Percentiles rank a stretch among this genome's conserved stretches.
Evolutionary conservation across 2,329 filamentous ascomycete species (phyloP).

Genomic region (Fusarium austroafricanum): DNA sequence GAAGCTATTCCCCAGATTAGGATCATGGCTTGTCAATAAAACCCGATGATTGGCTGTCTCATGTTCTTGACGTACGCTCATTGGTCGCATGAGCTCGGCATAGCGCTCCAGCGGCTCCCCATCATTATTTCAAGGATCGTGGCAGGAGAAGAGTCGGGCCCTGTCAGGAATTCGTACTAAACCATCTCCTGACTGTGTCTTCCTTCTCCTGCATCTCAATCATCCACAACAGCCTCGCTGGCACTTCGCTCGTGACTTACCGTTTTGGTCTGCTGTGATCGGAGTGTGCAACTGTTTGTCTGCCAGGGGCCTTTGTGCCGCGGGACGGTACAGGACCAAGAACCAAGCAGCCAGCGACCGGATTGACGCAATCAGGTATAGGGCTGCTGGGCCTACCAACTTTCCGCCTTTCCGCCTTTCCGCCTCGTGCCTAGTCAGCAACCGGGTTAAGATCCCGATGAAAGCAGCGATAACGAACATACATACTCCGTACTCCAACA

Average conservation of each 20-base stretch:
- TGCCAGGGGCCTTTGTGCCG: constrained; percentile 40
- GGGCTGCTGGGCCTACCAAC: constrained; percentile 21
- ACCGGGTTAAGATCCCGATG: constrained; percentile 32
- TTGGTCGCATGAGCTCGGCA: constrained; percentile 20
- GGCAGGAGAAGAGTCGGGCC: constrained; percentile 27
- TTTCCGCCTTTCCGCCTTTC: constrained; percentile 28
- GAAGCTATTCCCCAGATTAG: constrained; percentile 36
- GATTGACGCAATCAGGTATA: constrained; percentile 44
- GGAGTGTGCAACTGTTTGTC: constrained; percentile 21
- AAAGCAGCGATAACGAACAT: constrained; percentile 36
- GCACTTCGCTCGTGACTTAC: constrained; percentile 29
- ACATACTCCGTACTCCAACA: not conserved
- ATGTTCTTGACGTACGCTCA: constrained; percentile 6
- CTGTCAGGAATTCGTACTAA: constrained; percentile 36
- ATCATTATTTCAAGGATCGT: constrained; percentile 42
- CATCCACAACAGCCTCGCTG: constrained; percentile 32
- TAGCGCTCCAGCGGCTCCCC: constrained; percentile 10
- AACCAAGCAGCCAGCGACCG: constrained; percentile 1
- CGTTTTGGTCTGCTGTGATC: constrained; percentile 19
- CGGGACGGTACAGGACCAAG: constrained; percentile 32
- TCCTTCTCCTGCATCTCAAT: constrained; percentile 34
- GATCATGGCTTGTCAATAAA: constrained; percentile 17
- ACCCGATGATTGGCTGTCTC: constrained; percentile 15
- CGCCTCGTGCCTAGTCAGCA: constrained; percentile 38
- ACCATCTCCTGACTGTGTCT: constrained; percentile 41